Evolutionary conservation across 441 rosid species (phyloP), one percentile per base, ranked within the genome.

Genomic region (Corymbia calophylla): DNA sequence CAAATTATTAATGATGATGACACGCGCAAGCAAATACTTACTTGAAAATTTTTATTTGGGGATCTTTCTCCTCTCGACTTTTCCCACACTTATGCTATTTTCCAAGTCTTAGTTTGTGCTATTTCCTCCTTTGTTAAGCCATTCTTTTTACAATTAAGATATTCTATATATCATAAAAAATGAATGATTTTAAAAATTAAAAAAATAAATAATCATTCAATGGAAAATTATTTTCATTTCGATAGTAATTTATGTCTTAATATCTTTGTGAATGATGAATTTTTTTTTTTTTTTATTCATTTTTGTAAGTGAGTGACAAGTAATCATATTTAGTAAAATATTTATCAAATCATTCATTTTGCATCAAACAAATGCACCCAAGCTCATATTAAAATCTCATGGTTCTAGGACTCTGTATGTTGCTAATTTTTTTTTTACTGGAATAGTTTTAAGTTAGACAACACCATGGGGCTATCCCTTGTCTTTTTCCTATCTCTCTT

Each of bases 141-240:
- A 13, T 77, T 23, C n/a, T 13, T 44, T 47, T 0, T 44, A 23
- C 8, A 12, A 23, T 77, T 23, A 23, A 23, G 13, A 13, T 2
- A 0, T 5, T 3, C 0, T 32, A 16, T 17, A 31, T 66, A 16
- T 68, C 44, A 68, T 3, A 68, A 68, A 68, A 31, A 31, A 31
- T n/a, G 8, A 66, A 66, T 66, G 32, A 66, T 31, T 16, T 31
- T 8, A 66, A 6, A 64, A 39, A 39, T 39, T 1, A 64, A 14
- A 8, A 7, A 7, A 66, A 66, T 66, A 66, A 19, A 31, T 66
- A 31, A 7, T 66, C 17, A 66, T 8, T 8, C 12, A 31, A 32
- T 17, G 0, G 32, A 68, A 66, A 31, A 31, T 21, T 8, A 0
- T 29, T 27, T 62, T 64, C 19, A 64, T 64, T 68, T 68, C 1